A percentile compares a stretch with the other conserved stretches of the same genome.
Conservation (phyloP, 768 basidiomycete genomes). For the Suillus alpinus region DNA sequence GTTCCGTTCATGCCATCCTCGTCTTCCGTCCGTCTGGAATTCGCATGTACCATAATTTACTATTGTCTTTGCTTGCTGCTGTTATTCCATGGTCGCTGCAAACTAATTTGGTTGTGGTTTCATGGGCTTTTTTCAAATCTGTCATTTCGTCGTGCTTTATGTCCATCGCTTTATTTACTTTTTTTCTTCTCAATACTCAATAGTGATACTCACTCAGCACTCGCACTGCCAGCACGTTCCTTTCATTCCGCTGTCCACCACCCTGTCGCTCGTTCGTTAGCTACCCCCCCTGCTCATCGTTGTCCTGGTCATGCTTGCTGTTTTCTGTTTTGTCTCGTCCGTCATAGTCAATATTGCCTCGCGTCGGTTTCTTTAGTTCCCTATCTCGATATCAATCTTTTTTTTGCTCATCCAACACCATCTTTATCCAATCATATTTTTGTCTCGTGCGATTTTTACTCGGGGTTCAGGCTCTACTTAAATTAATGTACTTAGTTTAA, state of each 20-base stretch:
- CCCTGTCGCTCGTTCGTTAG: slow-evolving; percentile 1
- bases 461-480: background rate
- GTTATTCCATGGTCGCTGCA: slow-evolving; percentile 3
- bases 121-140: slow-evolving; percentile 1
- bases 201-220: slow-evolving; percentile 10
- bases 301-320: background rate
- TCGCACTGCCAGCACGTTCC: slow-evolving; percentile 10
- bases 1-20: background rate
- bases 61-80: slow-evolving; percentile 1
- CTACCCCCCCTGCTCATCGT: background rate
- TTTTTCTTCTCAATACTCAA: background rate
- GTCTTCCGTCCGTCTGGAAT: background rate
- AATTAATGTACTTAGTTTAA: slow-evolving; percentile 30
- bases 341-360: background rate
- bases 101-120: slow-evolving; percentile 9
- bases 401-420: slow-evolving; percentile 2
- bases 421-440: slow-evolving; percentile 20
- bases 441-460: slow-evolving; percentile 6
- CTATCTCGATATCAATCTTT: background rate
- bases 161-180: background rate
- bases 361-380: background rate
- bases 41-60: slow-evolving; percentile 5
- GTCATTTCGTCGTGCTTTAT: background rate
- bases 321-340: background rate
- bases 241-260: slow-evolving; percentile 6